Conservation (phyloP, 2,329 filamentous ascomycete genomes). For the Diplocarpon rosae region DNA sequence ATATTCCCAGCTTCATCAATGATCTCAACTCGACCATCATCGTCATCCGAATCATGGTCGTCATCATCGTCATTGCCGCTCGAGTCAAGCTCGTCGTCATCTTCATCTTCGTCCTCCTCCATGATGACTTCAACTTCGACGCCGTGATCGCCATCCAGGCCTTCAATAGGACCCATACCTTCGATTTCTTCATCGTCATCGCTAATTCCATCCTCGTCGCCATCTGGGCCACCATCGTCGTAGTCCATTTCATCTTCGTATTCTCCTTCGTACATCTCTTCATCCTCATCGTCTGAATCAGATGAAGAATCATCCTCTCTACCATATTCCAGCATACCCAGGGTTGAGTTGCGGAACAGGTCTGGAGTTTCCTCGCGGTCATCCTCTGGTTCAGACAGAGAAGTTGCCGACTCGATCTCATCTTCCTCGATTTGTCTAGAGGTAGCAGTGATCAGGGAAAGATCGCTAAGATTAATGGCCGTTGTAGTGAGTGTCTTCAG, state of each 20-base stretch:
- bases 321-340: slow-evolving; percentile 85
- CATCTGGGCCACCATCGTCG: slow-evolving; percentile 34
- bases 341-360: slow-evolving; percentile 87
- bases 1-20: slow-evolving; percentile 52
- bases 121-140: slow-evolving; percentile 66
- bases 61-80: slow-evolving; percentile 48
- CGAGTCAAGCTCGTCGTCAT: slow-evolving; percentile 44
- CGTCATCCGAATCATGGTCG: slow-evolving; percentile 43
- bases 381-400: slow-evolving; percentile 77
- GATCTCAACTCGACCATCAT: slow-evolving; percentile 39
- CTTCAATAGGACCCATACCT: slow-evolving; percentile 80
- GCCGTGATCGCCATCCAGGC: slow-evolving; percentile 49
- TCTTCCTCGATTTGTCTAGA: slow-evolving; percentile 68
- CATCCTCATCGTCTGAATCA: slow-evolving; percentile 58
- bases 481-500: slow-evolving; percentile 79
- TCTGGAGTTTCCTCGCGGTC: slow-evolving; percentile 92
- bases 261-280: slow-evolving; percentile 88
- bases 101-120: slow-evolving; percentile 59
- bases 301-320: slow-evolving; percentile 74
- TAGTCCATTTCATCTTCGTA: slow-evolving; percentile 68
- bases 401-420: slow-evolving; percentile 78
- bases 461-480: slow-evolving; percentile 72
- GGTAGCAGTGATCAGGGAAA: slow-evolving; percentile 50
- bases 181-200: slow-evolving; percentile 76
- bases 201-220: slow-evolving; percentile 79